Percentiles rank a stretch among this genome's conserved stretches.
Conservation (phyloP, 371 early-diverging fungal species). For the Nosema muscidifuracis region DNA sequence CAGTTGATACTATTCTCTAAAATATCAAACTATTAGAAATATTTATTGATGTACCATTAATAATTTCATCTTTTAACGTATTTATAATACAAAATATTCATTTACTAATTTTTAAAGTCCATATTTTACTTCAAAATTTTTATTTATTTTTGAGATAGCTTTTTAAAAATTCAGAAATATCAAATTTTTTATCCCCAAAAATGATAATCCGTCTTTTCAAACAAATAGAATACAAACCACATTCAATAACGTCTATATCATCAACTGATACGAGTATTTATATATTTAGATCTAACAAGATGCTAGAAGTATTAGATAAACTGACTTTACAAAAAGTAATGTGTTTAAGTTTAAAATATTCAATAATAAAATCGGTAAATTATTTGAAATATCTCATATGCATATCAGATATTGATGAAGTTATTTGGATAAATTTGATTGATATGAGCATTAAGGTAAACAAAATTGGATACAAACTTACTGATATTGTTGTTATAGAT, state of each 20-base stretch:
- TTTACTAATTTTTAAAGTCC: no score
- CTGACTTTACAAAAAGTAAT: slow-evolving; percentile 6
- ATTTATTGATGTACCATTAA: no score
- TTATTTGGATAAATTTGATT: neutral
- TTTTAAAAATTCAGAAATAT: no score
- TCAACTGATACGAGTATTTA: slow-evolving; percentile 28
- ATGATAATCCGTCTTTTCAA: slow-evolving; percentile 42
- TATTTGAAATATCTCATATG: neutral
- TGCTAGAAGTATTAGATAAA: slow-evolving; percentile 16
- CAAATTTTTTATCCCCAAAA: no score
- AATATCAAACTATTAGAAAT: no score
- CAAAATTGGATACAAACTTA: neutral
- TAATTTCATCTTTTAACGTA: no score
- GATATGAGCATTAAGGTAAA: neutral
- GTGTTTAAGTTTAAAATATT: neutral
- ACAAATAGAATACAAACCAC: slow-evolving; percentile 18
- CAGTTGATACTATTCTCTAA: no score
- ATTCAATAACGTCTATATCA: slow-evolving; percentile 25
- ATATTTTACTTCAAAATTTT: no score
- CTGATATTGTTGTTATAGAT: neutral
- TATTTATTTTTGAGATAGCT: no score
- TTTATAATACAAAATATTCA: no score
- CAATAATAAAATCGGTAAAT: neutral
- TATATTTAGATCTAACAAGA: slow-evolving; percentile 30
- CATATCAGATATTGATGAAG: neutral